Evolutionary conservation across 805 yeast genomes (phyloP).

Genomic region (Komagataella ulmi): DNA sequence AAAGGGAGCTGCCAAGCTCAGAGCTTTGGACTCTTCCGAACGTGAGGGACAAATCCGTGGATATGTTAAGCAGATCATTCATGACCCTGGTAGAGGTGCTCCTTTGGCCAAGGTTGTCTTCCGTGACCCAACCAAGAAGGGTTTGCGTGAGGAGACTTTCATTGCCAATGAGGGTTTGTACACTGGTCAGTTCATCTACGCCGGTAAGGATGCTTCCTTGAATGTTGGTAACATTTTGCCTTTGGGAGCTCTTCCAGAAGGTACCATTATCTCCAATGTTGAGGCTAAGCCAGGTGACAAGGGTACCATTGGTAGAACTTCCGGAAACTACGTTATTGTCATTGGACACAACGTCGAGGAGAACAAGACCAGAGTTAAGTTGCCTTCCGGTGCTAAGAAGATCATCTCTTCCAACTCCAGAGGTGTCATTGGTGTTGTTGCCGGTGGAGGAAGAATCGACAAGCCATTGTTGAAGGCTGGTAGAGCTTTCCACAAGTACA

Average conservation of each 20-base stretch:
- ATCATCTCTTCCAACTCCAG: conserved; percentile 89
- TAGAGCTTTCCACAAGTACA: conserved; percentile 99
- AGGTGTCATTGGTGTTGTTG: conserved; percentile 99
- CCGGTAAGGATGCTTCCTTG: conserved; percentile 97
- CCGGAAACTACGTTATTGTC: conserved; percentile 98
- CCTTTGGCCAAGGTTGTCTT: conserved; percentile 97
- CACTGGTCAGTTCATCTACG: conserved; percentile 98
- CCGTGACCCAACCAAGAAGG: conserved; percentile 99
- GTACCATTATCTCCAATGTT: conserved; percentile 38
- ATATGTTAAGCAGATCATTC: conserved; percentile 95
- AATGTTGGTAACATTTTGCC: conserved; percentile 97
- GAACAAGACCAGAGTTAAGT: conserved; percentile 97
- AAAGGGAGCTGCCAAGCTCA: conserved; percentile 99
- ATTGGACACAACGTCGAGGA: conserved; percentile 99
- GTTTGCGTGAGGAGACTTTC: conserved; percentile 95
- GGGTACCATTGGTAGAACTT: conserved; percentile 99
- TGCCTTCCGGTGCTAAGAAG: conserved; percentile 99
- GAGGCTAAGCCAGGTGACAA: conserved; percentile 41
- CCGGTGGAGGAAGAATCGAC: conserved; percentile 99
- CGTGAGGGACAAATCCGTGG: conserved; percentile 99
- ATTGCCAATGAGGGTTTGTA: conserved; percentile 99
- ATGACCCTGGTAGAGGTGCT: conserved; percentile 99
- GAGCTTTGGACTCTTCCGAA: conserved; percentile 98
- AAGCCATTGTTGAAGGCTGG: conserved; percentile 99
- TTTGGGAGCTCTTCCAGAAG: conserved; percentile 70